Base-by-base conservation (phyloP, 2,329 filamentous ascomycete genomes). In the Cytospora piceicola region DNA sequence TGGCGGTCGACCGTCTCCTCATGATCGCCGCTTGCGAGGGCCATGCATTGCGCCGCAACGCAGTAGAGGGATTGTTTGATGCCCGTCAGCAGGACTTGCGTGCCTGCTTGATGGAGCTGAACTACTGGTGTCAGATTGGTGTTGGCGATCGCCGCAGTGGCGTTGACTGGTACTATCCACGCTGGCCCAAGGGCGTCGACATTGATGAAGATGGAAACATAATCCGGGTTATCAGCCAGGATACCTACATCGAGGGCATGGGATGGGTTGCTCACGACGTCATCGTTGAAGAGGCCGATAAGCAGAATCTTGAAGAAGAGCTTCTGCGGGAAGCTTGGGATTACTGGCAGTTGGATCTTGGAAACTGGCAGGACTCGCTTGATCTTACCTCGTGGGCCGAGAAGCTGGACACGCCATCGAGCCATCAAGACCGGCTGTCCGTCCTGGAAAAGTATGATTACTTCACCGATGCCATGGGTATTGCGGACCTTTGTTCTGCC, bases 91-190 rank as follows among this genome's bases (percentile, higher is more conserved):
- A 83, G 32, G 95, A 99, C 74, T 79, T 99, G 15, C 88, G 95
- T 63, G 92, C 90, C 27, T 89, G 90, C 2, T 87, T 99, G 58
- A 88, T 85, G 64, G 93, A 98, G 68, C 83, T 99, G 32, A 90
- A 96, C 74, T 95, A 96, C 74, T 99, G 94, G 94, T 99, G 96
- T 75, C 95, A 99, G 75, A 93, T 98, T 77, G 93, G 90, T 0
- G 88, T 99, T 12, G 96, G 95, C 6, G 95, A 97, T 74, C 83
- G 87, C n/a, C 91, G 91, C 71, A 91, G 91, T 24, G 94, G 95
- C 0, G 85, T 96, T 54, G 91, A 94, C 72, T 99, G 96, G 94
- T 92, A 96, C 71, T 88, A 90, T 71, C 87, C 90, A 57, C 85
- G 90, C 64, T 94, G 89, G 88, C 91, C 92, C 11, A 85, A 83